These are phyloP conservation scores for Ascochyta clinopodiicola DNA, from an alignment of 2,329 filamentous ascomycete species.

Conservation along the genomic window DNA sequence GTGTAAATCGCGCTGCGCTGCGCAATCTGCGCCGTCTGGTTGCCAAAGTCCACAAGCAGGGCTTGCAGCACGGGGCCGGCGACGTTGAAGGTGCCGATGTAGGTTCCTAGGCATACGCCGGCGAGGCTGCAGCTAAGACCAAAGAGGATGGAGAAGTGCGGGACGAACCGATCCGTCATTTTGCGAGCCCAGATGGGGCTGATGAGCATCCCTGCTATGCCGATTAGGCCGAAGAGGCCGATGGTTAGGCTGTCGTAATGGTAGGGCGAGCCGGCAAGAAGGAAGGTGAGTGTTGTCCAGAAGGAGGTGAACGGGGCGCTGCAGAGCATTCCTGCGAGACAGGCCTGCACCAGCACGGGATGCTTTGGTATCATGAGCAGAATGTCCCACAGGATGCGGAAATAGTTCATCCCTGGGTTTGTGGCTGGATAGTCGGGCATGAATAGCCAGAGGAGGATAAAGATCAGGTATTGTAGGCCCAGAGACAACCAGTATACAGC, in stretches of 20 bases:
- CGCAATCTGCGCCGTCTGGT: slow-evolving; percentile 76
- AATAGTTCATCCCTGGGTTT: slow-evolving; percentile 73
- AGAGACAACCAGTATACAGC: slow-evolving; percentile 81
- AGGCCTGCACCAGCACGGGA: slow-evolving; percentile 73
- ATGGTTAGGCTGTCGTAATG: slow-evolving; percentile 71
- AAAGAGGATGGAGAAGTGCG: slow-evolving; percentile 70
- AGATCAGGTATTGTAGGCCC: slow-evolving; percentile 72
- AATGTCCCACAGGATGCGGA: slow-evolving; percentile 69
- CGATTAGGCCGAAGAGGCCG: slow-evolving; percentile 80
- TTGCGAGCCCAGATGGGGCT: slow-evolving; percentile 73
- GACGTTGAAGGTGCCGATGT: slow-evolving; percentile 68
- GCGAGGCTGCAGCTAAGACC: slow-evolving; percentile 65
- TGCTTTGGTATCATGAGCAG: slow-evolving; percentile 67
- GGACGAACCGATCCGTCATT: slow-evolving; percentile 73
- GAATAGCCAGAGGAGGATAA: slow-evolving; percentile 69
- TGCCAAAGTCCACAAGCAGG: slow-evolving; percentile 72
- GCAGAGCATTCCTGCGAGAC: slow-evolving; percentile 69
- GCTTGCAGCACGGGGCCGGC: slow-evolving; percentile 77
- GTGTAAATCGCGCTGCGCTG: slow-evolving; percentile 74
- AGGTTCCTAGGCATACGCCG: slow-evolving; percentile 72
- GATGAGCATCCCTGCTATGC: slow-evolving; percentile 70
- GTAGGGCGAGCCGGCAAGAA: slow-evolving; percentile 74
- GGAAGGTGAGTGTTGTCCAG: slow-evolving; percentile 81
- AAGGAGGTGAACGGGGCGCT: slow-evolving; percentile 69
- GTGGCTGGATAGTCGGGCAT: slow-evolving; percentile 83